Percentiles rank a stretch among this genome's conserved stretches.
phyloP scores from a whole-genome alignment of 2,329 filamentous ascomycete species.

The Neopestalotiopsis clavispora region DNA sequence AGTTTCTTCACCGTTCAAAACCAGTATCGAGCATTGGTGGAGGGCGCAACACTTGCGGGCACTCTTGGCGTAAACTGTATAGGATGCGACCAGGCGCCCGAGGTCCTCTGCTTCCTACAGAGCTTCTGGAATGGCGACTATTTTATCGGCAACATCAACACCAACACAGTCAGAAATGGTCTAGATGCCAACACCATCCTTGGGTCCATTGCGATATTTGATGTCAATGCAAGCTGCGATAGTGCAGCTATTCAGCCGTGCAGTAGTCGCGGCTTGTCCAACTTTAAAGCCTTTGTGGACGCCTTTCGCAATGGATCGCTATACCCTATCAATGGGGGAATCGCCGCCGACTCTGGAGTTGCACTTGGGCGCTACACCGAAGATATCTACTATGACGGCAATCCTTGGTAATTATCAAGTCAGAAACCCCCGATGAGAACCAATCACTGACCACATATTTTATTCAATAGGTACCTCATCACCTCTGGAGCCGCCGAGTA shows the following conservation, averaged over 20 bases:
- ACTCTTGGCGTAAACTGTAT: constrained; percentile 53
- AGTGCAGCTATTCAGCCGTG: constrained; percentile 63
- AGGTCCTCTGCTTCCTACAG: constrained; percentile 58
- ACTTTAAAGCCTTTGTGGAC: constrained; percentile 60
- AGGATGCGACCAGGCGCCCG: constrained; percentile 54
- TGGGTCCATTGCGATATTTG: constrained; percentile 53
- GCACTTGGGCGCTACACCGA: constrained; percentile 52
- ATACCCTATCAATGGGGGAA: constrained; percentile 57
- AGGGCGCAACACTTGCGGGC: constrained; percentile 56
- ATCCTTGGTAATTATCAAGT: constrained; percentile 50
- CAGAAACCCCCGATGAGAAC: too few species aligned
- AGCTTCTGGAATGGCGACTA: constrained; percentile 64
- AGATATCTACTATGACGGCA: constrained; percentile 60
- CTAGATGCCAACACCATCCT: constrained; percentile 61
- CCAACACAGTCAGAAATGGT: constrained; percentile 52
- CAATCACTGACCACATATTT: constrained; percentile 10
- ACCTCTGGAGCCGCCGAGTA: constrained; percentile 63
- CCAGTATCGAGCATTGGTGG: constrained; percentile 54
- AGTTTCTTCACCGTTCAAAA: constrained; percentile 64
- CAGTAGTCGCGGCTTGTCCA: constrained; percentile 53
- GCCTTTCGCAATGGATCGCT: constrained; percentile 53
- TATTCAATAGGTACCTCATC: constrained; percentile 45
- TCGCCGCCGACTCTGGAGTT: constrained; percentile 48
- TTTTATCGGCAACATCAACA: constrained; percentile 57
- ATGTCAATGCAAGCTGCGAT: constrained; percentile 54